A percentile compares a stretch with the other conserved stretches of the same genome.
These are phyloP conservation scores for Trichoderma erinaceum DNA, from an alignment of 495 filamentous ascomycete species.

Conservation along the genomic window DNA sequence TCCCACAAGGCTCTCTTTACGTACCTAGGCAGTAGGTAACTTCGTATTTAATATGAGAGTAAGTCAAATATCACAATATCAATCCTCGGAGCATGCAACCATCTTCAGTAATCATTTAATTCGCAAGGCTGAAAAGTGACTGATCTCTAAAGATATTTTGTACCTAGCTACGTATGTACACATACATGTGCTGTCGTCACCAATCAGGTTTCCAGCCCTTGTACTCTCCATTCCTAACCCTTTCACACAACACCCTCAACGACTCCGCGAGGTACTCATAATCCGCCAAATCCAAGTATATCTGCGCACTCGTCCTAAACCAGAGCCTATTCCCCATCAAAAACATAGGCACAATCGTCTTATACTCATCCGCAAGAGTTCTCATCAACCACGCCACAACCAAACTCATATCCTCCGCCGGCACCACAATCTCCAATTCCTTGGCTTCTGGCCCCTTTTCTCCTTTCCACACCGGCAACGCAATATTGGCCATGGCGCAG, in stretches of 20 bases:
- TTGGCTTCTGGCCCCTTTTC: conserved; percentile 19
- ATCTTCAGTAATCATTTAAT: too few relatives aligned
- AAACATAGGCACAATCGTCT: conserved; percentile 64
- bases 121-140: too few relatives aligned
- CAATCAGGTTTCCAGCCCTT: background rate
- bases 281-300: conserved; percentile 71
- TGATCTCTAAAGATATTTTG: too few relatives aligned
- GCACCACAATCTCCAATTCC: conserved; percentile 28
- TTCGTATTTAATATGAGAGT: too few relatives aligned
- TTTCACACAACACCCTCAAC: conserved; percentile 55
- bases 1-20: too few relatives aligned
- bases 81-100: too few relatives aligned
- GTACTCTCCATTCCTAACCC: conserved; percentile 51
- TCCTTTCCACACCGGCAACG: conserved; percentile 54
- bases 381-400: conserved; percentile 54
- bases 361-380: conserved; percentile 50
- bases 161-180: too few relatives aligned
- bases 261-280: conserved; percentile 63
- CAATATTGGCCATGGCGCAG: conserved; percentile 60
- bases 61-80: too few relatives aligned
- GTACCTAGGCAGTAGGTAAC: too few relatives aligned
- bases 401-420: conserved; percentile 26
- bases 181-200: too few relatives aligned
- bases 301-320: conserved; percentile 69
- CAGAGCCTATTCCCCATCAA: conserved; percentile 55